Conservation (phyloP, 768 basidiomycete genomes). For the Rhizopogon vesiculosus region DNA sequence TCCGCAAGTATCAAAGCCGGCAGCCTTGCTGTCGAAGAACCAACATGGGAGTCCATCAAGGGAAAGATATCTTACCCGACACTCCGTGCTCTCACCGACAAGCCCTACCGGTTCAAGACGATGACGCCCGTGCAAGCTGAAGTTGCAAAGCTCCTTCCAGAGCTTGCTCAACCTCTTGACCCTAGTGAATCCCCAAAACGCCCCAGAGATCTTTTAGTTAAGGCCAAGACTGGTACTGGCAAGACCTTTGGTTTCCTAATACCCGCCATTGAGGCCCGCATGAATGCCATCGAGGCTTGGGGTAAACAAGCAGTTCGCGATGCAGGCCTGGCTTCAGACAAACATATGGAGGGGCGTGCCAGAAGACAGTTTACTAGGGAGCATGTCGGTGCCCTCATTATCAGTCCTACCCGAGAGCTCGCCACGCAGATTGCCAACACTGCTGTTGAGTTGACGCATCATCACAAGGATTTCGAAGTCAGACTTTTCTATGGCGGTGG, state of each 20-base stretch:
- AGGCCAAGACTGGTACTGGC: slow-evolving; percentile 86
- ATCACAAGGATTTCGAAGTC: slow-evolving; percentile 64
- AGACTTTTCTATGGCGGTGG: slow-evolving; percentile 76
- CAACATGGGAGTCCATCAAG: slow-evolving; percentile 32
- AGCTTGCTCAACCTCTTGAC: slow-evolving; percentile 52
- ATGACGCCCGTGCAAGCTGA: slow-evolving; percentile 84
- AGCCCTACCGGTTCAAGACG: slow-evolving; percentile 59
- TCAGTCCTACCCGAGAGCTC: slow-evolving; percentile 87
- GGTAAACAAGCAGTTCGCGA: slow-evolving; percentile 37
- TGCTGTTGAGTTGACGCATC: slow-evolving; percentile 57
- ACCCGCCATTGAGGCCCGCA: slow-evolving; percentile 76
- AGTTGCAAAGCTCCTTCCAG: slow-evolving; percentile 73
- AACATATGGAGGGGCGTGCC: slow-evolving; percentile 25
- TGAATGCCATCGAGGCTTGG: slow-evolving; percentile 49
- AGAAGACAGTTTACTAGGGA: slow-evolving; percentile 34
- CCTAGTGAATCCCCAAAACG: slow-evolving; percentile 11
- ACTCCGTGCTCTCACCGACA: slow-evolving; percentile 54
- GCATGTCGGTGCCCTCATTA: slow-evolving; percentile 68
- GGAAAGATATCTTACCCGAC: slow-evolving; percentile 35
- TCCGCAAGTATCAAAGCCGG: not conserved
- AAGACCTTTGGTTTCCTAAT: slow-evolving; percentile 89
- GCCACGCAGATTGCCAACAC: slow-evolving; percentile 89
- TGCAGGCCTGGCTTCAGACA: slow-evolving; percentile 33
- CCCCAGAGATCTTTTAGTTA: slow-evolving; percentile 72
- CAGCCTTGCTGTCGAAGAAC: not conserved